Conservation (phyloP, 352 stramenopile genomes). For the Pythium periplocum region DNA sequence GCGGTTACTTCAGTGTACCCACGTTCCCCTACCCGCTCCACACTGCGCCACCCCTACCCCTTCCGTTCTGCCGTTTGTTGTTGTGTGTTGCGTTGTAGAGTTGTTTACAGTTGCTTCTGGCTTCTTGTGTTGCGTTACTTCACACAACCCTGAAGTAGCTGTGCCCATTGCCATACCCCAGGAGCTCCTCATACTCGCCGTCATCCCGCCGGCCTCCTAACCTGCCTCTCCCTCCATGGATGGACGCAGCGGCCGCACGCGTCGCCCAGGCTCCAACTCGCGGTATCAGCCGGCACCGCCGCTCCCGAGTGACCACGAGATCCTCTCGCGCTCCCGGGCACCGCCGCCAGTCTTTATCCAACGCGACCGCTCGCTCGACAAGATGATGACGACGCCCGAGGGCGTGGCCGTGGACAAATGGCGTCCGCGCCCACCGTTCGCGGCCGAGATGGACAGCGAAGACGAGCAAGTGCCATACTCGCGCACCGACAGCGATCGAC, state of each 20-base stretch:
- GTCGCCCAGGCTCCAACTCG: slow-evolving; percentile 13
- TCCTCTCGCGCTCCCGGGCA: slow-evolving; percentile 1
- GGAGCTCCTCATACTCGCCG: neutral
- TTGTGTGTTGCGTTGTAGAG: neutral
- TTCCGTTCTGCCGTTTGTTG: neutral
- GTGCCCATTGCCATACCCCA: neutral
- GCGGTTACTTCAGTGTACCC: neutral
- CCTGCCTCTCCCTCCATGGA: neutral
- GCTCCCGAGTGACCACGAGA: neutral
- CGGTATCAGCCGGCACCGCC: neutral
- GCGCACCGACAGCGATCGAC: neutral
- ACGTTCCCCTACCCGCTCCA: neutral
- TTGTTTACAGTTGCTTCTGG: slow-evolving; percentile 1
- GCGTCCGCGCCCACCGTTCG: neutral
- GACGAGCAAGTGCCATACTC: neutral
- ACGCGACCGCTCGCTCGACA: slow-evolving; percentile 11
- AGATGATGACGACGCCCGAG: neutral
- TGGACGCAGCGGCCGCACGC: slow-evolving; percentile 4
- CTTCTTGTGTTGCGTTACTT: neutral
- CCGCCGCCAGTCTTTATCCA: slow-evolving; percentile 16
- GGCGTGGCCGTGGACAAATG: neutral
- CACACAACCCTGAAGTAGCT: neutral
- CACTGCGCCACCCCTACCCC: neutral
- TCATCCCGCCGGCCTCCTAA: neutral
- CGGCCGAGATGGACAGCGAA: neutral